Evolutionary conservation across 192 early-diverging fungal genomes (phyloP).

Genomic region (Linnemannia zychae): DNA sequence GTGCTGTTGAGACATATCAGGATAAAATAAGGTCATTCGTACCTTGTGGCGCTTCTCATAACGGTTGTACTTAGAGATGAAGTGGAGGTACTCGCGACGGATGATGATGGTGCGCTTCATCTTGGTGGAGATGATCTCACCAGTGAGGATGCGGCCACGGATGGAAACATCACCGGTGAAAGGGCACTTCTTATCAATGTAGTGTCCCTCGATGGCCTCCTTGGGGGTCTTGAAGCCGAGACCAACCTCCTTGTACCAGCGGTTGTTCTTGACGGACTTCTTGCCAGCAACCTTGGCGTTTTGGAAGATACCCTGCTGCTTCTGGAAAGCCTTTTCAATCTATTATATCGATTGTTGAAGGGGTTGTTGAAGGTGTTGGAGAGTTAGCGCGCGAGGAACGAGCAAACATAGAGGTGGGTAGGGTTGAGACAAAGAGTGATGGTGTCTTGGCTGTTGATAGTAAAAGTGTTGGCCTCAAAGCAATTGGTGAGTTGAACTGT

Average conservation of each 20-base stretch:
- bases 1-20: too few species aligned
- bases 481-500: not conserved
- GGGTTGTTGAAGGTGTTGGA: not conserved
- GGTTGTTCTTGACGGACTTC: conserved; percentile 77
- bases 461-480: not conserved
- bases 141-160: conserved; percentile 97
- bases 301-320: conserved; percentile 95
- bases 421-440: not conserved
- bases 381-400: not conserved
- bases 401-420: not conserved
- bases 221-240: conserved; percentile 99
- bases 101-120: conserved; percentile 99
- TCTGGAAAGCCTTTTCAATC: conserved; percentile 98
- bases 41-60: conserved; percentile 99
- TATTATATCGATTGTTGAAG: conserved; percentile 38
- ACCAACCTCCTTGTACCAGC: conserved; percentile 99
- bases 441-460: not conserved
- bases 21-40: too few species aligned
- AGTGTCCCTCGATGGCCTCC: conserved; percentile 96
- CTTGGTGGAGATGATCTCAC: conserved; percentile 93
- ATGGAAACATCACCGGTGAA: conserved; percentile 97
- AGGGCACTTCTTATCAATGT: conserved; percentile 99
- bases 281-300: conserved; percentile 84
- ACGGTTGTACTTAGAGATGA: conserved; percentile 99
- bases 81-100: conserved; percentile 99